Evolutionary conservation across 306 rosid species (phyloP).

Genomic region (Trifolium pratense): DNA sequence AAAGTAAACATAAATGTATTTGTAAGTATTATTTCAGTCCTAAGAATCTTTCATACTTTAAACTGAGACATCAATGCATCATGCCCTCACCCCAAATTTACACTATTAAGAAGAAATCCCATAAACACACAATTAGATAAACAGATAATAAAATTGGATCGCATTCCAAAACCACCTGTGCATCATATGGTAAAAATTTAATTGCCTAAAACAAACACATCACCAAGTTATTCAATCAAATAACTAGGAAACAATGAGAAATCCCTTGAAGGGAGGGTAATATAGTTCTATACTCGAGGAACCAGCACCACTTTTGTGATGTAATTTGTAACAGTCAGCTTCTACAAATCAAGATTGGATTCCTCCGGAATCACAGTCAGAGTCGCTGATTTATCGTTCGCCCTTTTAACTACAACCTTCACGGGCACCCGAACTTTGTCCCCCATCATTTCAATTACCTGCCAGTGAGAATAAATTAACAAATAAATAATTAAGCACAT

Average conservation of each 20-base stretch:
- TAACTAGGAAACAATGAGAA: too few relatives aligned
- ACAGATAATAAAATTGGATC: too few relatives aligned
- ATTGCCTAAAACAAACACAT: background rate
- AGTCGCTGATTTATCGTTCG: constrained; percentile 47
- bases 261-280: too few relatives aligned
- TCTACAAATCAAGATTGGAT: constrained; percentile 58
- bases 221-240: background rate
- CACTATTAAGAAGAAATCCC: too few relatives aligned
- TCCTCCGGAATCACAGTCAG: constrained; percentile 80
- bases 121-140: too few relatives aligned
- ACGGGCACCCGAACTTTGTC: constrained; percentile 75
- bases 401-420: constrained; percentile 66
- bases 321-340: background rate
- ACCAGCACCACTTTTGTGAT: background rate
- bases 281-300: background rate
- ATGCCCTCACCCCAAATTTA: too few relatives aligned
- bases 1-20: too few relatives aligned
- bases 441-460: constrained; percentile 79
- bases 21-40: too few relatives aligned
- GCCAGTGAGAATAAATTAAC: constrained; percentile 38
- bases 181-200: too few relatives aligned
- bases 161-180: too few relatives aligned
- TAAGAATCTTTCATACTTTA: too few relatives aligned
- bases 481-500: constrained; percentile 8
- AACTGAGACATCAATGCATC: too few relatives aligned